Percentiles rank a stretch among this genome's conserved stretches.
Evolutionary conservation across 1,139 yeast genomes (phyloP).

Genomic region (Zygosaccharomyces pseudobailii): DNA sequence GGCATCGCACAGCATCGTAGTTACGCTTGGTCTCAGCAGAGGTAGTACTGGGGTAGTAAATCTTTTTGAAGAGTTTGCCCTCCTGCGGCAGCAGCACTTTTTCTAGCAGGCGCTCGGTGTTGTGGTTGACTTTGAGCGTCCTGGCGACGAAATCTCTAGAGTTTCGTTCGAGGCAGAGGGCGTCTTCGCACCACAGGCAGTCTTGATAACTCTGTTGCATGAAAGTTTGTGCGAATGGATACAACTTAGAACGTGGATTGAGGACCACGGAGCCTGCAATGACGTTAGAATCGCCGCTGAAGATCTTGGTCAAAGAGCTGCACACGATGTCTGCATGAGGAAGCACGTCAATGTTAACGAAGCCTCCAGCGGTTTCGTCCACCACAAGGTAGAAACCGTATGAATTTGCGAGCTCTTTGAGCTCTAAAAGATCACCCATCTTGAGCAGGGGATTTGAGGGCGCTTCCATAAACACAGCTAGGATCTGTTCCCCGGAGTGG

Average conservation of each 20-base stretch:
- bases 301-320: constrained; percentile 84
- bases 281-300: constrained; percentile 91
- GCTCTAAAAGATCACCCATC: constrained; percentile 68
- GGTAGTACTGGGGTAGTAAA: constrained; percentile 65
- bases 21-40: constrained; percentile 46
- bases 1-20: constrained; percentile 63
- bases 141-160: constrained; percentile 81
- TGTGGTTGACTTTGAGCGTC: constrained; percentile 61
- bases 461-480: constrained; percentile 81
- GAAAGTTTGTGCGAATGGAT: constrained; percentile 48
- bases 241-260: constrained; percentile 59
- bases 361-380: constrained; percentile 93
- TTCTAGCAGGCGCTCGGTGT: constrained; percentile 55
- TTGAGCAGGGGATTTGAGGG: constrained; percentile 89
- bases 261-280: constrained; percentile 89
- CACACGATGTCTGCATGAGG: constrained; percentile 83
- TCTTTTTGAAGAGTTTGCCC: constrained; percentile 47
- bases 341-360: constrained; percentile 74
- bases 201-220: constrained; percentile 60
- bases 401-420: constrained; percentile 61
- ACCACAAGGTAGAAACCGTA: constrained; percentile 74
- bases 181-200: constrained; percentile 88
- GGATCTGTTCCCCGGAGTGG: constrained; percentile 55
- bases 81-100: constrained; percentile 39
- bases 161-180: constrained; percentile 84